Conservation (phyloP, 768 basidiomycete species). For the Boletellus ananas region DNA sequence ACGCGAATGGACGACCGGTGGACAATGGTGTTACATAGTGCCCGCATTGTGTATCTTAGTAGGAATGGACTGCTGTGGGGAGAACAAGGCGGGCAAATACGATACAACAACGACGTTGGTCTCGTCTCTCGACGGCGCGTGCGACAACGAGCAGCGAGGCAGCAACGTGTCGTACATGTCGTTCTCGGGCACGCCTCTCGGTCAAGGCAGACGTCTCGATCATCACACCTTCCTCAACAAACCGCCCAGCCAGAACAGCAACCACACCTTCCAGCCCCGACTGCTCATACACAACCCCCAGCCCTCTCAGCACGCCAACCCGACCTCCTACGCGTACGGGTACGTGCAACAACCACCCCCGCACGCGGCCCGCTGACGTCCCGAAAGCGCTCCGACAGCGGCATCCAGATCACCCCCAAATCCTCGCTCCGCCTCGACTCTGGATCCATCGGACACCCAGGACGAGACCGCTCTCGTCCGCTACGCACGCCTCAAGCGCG, state of each 20-base stretch:
- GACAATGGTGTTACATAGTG: constrained; percentile 24
- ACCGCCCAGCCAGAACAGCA: constrained; percentile 30
- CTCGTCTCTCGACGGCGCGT: constrained; percentile 8
- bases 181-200: constrained; percentile 79
- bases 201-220: constrained; percentile 85
- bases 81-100: constrained; percentile 28
- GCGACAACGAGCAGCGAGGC: constrained; percentile 10
- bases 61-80: constrained; percentile 7
- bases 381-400: constrained; percentile 50
- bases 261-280: constrained; percentile 27
- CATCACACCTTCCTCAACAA: constrained; percentile 75
- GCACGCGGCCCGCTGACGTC: constrained; percentile 16
- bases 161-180: constrained; percentile 56
- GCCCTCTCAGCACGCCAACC: constrained; percentile 40
- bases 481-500: constrained; percentile 45
- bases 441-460: constrained; percentile 44
- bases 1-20: constrained; percentile 10
- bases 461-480: constrained; percentile 44
- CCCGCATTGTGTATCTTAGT: constrained; percentile 22
- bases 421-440: constrained; percentile 30
- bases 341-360: constrained; percentile 30
- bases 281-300: constrained; percentile 26
- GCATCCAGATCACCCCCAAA: constrained; percentile 60
- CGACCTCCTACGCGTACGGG: constrained; percentile 71
- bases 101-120: constrained; percentile 19